phyloP scores from a whole-genome alignment of 805 yeast species.

The Clavispora carvajalis region DNA sequence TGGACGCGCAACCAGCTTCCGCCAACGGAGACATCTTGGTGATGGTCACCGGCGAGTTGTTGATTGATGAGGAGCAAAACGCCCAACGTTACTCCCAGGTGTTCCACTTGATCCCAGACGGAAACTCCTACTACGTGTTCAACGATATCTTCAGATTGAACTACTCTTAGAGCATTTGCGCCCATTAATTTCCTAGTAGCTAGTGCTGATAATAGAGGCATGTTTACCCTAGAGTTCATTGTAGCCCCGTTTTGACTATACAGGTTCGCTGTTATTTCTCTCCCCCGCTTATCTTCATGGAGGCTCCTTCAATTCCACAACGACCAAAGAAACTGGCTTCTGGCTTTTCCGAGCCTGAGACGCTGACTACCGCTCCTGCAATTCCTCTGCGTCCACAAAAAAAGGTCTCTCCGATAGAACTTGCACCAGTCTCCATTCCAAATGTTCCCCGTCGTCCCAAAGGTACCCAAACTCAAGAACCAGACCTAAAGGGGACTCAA shows the following conservation, averaged over 20 bases:
- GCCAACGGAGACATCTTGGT: slow-evolving; percentile 90
- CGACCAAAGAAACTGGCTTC: neutral
- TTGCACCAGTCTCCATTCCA: neutral
- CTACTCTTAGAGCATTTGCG: slow-evolving; percentile 47
- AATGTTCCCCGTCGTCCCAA: neutral
- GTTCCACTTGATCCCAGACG: slow-evolving; percentile 94
- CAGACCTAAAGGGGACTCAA: no score
- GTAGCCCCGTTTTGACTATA: neutral
- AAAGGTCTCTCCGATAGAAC: neutral
- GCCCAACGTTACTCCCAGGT: slow-evolving; percentile 97
- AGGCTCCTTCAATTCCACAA: neutral
- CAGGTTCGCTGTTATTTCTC: slow-evolving; percentile 1
- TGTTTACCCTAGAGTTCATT: neutral
- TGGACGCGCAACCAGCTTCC: slow-evolving; percentile 97
- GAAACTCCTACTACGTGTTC: slow-evolving; percentile 84
- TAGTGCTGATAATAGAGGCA: neutral
- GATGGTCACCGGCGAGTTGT: slow-evolving; percentile 94
- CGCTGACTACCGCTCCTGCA: neutral
- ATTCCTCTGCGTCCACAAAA: slow-evolving; percentile 4
- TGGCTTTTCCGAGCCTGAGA: neutral
- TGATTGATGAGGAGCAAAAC: slow-evolving; percentile 90
- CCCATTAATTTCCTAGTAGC: neutral
- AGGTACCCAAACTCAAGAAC: neutral
- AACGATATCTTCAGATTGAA: slow-evolving; percentile 96
- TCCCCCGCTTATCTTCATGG: neutral